Percentiles rank a stretch among this genome's conserved stretches.
phyloP scores from a whole-genome alignment of 2,329 filamentous ascomycete genomes.

The Teratosphaeria nubilosa region DNA sequence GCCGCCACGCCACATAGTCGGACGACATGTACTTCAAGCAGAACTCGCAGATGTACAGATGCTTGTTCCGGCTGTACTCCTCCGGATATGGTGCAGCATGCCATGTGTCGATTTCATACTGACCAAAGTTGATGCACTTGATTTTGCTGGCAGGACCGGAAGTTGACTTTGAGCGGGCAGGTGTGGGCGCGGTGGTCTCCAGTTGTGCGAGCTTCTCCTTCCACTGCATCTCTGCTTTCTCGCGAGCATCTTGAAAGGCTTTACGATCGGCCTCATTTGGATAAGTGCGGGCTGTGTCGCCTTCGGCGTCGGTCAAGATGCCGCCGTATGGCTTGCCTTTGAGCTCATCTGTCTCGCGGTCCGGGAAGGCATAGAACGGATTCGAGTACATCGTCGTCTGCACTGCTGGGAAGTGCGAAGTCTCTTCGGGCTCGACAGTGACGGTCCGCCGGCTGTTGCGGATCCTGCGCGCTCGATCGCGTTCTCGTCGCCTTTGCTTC shows the following conservation, averaged over 20 bases:
- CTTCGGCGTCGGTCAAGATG: slow-evolving; percentile 78
- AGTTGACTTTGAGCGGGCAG: slow-evolving; percentile 46
- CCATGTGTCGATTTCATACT: slow-evolving; percentile 98
- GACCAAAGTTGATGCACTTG: slow-evolving; percentile 96
- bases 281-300: slow-evolving; percentile 81
- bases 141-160: slow-evolving; percentile 90
- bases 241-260: slow-evolving; percentile 79
- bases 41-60: slow-evolving; percentile 98
- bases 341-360: slow-evolving; percentile 77
- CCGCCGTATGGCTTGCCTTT: slow-evolving; percentile 94
- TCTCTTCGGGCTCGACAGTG: slow-evolving; percentile 31
- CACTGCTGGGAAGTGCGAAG: slow-evolving; percentile 46
- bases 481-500: slow-evolving; percentile 39
- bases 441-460: slow-evolving; percentile 34
- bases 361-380: slow-evolving; percentile 79
- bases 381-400: slow-evolving; percentile 58
- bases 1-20: slow-evolving; percentile 93
- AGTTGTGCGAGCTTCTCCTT: slow-evolving; percentile 57
- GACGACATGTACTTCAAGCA: slow-evolving; percentile 99
- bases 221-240: slow-evolving; percentile 88
- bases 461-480: slow-evolving; percentile 30
- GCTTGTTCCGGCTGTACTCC: slow-evolving; percentile 91
- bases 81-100: slow-evolving; percentile 97
- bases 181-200: slow-evolving; percentile 49
- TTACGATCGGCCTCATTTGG: slow-evolving; percentile 71